Percentiles rank a stretch among this genome's conserved stretches.
Conservation (phyloP, 2,329 filamentous ascomycete genomes). For the Alternaria sp. region DNA sequence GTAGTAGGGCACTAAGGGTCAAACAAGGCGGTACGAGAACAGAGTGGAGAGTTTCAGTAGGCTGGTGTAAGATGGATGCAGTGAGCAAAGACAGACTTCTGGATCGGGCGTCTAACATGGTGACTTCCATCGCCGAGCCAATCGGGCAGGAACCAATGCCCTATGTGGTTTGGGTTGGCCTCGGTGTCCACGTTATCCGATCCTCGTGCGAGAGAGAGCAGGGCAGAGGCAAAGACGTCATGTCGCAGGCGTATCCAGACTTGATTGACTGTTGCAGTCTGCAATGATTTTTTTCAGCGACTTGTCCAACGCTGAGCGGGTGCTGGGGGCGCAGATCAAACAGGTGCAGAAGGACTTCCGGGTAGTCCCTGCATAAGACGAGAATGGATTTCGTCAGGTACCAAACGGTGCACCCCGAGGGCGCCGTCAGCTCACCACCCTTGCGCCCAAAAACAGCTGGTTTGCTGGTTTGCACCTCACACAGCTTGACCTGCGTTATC, state of each 20-base stretch:
- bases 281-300: conserved; percentile 2
- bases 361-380: conserved; percentile 40
- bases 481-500: conserved; percentile 26
- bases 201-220: conserved; percentile 17
- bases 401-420: conserved; percentile 21
- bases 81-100: conserved; percentile 17
- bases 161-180: not conserved
- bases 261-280: conserved; percentile 3
- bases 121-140: conserved; percentile 30
- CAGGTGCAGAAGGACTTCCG: conserved; percentile 18
- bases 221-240: conserved; percentile 21
- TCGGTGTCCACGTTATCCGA: conserved; percentile 23
- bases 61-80: conserved; percentile 26
- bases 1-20: conserved; percentile 22
- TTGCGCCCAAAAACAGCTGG: conserved; percentile 28
- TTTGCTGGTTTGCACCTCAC: conserved; percentile 24
- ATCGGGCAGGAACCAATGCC: conserved; percentile 27
- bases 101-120: conserved; percentile 28
- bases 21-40: conserved; percentile 27
- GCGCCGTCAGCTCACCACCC: conserved; percentile 31
- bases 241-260: conserved; percentile 14
- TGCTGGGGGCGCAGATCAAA: conserved; percentile 23
- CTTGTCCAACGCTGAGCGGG: conserved; percentile 8
- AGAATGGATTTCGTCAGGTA: conserved; percentile 35
- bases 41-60: conserved; percentile 31